Evolutionary conservation across 352 stramenopile species (phyloP).

Genomic region (Phytopythium sindhum): DNA sequence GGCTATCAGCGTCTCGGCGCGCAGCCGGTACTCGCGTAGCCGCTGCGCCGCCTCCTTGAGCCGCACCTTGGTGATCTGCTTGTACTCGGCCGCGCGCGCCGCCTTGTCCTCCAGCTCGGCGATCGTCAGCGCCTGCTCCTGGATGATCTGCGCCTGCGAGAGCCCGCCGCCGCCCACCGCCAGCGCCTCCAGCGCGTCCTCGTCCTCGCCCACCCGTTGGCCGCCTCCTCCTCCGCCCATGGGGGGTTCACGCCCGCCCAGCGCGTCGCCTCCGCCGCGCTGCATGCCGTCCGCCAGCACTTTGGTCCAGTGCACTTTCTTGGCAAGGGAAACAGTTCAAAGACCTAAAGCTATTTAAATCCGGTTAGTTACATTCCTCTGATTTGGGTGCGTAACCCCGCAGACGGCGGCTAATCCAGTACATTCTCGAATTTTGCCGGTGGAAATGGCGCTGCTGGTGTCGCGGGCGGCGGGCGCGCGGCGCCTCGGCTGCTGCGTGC

Average conservation of each 20-base stretch:
- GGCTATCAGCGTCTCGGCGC: slow-evolving; percentile 43
- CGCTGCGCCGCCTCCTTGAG: slow-evolving; percentile 62
- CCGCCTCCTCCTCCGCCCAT: background rate
- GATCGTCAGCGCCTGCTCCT: slow-evolving; percentile 55
- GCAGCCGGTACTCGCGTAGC: slow-evolving; percentile 57
- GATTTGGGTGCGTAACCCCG: background rate
- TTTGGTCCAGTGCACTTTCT: slow-evolving; percentile 3
- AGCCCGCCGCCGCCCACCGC: slow-evolving; percentile 10
- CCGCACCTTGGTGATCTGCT: slow-evolving; percentile 53
- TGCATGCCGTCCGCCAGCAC: background rate
- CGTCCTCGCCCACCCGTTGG: background rate
- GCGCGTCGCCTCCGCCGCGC: background rate
- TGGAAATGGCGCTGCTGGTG: background rate
- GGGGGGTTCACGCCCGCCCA: background rate
- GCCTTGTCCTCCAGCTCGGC: slow-evolving; percentile 40
- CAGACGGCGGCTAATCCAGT: background rate
- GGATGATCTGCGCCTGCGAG: slow-evolving; percentile 71
- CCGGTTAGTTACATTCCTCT: too few species aligned
- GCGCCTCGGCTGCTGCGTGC: background rate
- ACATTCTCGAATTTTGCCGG: background rate
- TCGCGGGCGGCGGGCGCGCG: background rate
- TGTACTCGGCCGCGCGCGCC: slow-evolving; percentile 40
- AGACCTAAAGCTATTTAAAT: background rate
- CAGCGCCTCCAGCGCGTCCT: background rate
- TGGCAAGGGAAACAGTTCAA: background rate